Conservation (phyloP, 2,329 filamentous ascomycete species). For the Colletotrichum tabaci region DNA sequence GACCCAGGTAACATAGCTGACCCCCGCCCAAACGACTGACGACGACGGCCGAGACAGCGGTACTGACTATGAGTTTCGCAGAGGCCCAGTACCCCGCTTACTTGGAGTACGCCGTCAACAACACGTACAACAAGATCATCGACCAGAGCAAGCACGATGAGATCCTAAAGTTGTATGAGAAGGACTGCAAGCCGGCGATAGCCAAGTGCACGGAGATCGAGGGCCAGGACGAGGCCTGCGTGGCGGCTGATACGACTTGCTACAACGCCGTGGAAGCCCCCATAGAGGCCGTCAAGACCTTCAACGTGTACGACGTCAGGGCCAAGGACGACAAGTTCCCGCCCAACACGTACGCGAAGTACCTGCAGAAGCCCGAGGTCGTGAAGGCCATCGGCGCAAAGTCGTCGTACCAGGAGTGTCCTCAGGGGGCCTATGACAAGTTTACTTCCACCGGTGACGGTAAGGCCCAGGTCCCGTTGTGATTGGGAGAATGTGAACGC, state of each 20-base stretch:
- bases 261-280: slow-evolving; percentile 46
- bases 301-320: slow-evolving; percentile 65
- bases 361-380: slow-evolving; percentile 55
- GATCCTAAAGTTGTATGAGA: slow-evolving; percentile 42
- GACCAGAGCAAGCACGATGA: slow-evolving; percentile 37
- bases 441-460: slow-evolving; percentile 59
- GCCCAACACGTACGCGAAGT: slow-evolving; percentile 58
- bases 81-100: slow-evolving; percentile 57
- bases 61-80: neutral
- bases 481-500: neutral
- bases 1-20: slow-evolving; percentile 51
- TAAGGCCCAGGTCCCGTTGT: slow-evolving; percentile 36
- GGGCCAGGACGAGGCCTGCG: slow-evolving; percentile 48
- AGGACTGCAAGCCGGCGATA: slow-evolving; percentile 45
- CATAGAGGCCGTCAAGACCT: slow-evolving; percentile 48
- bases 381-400: slow-evolving; percentile 62
- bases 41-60: too few relatives aligned
- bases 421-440: slow-evolving; percentile 52
- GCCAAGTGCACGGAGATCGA: slow-evolving; percentile 42
- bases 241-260: slow-evolving; percentile 47
- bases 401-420: slow-evolving; percentile 58
- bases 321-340: slow-evolving; percentile 55
- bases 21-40: neutral
- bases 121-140: slow-evolving; percentile 53
- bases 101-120: slow-evolving; percentile 62